Conservation (phyloP, 495 filamentous ascomycete genomes). For the Talaromyces ruber region DNA sequence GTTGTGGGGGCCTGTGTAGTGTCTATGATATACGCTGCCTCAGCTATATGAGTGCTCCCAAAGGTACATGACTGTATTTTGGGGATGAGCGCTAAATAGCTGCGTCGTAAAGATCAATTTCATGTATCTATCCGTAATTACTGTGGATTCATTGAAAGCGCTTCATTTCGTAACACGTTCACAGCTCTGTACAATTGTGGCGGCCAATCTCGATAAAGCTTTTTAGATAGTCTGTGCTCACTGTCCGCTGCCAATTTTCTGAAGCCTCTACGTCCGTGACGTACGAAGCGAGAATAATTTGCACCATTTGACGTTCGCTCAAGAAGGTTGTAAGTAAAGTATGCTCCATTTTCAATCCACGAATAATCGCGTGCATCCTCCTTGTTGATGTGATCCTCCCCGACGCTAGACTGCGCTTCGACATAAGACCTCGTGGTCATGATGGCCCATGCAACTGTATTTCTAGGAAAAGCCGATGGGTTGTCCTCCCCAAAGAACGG, state of each 20-base stretch:
- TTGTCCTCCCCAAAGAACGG: constrained; percentile 31
- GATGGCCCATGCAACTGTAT: neutral
- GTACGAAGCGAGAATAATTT: neutral
- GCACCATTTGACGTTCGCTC: neutral
- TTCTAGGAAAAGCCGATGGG: constrained; percentile 21
- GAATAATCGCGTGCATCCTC: neutral
- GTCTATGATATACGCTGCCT: constrained; percentile 36
- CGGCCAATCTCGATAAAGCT: neutral
- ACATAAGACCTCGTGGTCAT: neutral
- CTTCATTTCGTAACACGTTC: constrained; percentile 8
- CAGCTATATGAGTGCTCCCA: constrained; percentile 14
- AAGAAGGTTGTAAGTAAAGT: neutral
- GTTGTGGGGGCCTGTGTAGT: constrained; percentile 33
- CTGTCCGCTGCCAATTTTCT: neutral
- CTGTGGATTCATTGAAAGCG: neutral
- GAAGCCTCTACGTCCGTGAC: neutral
- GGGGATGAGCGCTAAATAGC: neutral
- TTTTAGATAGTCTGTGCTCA: neutral
- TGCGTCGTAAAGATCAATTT: neutral
- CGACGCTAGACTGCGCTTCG: neutral
- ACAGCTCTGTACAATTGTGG: neutral
- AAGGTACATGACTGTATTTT: neutral
- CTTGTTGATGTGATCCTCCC: neutral
- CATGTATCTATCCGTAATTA: neutral
- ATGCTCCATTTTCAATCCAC: neutral